Percentiles rank a stretch among this genome's conserved stretches.
Evolutionary conservation across 1,284 basidiomycete genomes (phyloP).

Genomic region (Paramarasmius palmivorus): DNA sequence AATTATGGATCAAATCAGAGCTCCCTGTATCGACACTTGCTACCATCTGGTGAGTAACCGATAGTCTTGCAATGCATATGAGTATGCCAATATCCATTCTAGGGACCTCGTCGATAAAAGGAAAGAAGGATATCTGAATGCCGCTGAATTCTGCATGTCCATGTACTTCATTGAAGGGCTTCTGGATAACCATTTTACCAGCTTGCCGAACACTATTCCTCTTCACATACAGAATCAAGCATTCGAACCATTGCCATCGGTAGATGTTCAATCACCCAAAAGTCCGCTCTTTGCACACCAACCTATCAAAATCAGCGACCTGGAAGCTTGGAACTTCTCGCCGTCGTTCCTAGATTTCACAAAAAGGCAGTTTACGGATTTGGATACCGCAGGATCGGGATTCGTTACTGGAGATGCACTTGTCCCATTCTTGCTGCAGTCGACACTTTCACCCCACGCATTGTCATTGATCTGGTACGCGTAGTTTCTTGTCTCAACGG

Average conservation of each 20-base stretch:
- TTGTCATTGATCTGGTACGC: slow-evolving; percentile 16
- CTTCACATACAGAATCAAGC: not conserved
- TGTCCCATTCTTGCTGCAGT: slow-evolving; percentile 66
- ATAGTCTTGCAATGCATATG: no score
- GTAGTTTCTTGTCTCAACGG: no score
- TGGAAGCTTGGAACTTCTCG: slow-evolving; percentile 9
- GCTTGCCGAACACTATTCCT: slow-evolving; percentile 5
- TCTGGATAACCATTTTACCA: slow-evolving; percentile 8
- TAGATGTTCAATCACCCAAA: not conserved
- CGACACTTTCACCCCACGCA: slow-evolving; percentile 48
- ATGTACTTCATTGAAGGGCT: slow-evolving; percentile 14
- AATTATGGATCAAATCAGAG: slow-evolving; percentile 11
- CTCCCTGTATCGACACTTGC: slow-evolving; percentile 7
- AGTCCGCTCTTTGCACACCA: not conserved
- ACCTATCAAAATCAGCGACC: not conserved
- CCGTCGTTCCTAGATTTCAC: slow-evolving; percentile 6
- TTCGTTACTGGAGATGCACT: slow-evolving; percentile 62
- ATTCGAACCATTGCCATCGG: not conserved
- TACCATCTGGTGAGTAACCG: slow-evolving; percentile 8
- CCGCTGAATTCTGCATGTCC: slow-evolving; percentile 10
- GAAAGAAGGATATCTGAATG: not conserved
- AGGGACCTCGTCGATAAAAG: slow-evolving; percentile 14
- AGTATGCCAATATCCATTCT: not conserved
- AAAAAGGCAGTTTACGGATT: slow-evolving; percentile 42
- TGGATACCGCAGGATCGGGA: slow-evolving; percentile 52